These are phyloP conservation scores for Cladophialophora psammophila DNA, from an alignment of 2,329 filamentous ascomycete species.

Conservation along the genomic window DNA sequence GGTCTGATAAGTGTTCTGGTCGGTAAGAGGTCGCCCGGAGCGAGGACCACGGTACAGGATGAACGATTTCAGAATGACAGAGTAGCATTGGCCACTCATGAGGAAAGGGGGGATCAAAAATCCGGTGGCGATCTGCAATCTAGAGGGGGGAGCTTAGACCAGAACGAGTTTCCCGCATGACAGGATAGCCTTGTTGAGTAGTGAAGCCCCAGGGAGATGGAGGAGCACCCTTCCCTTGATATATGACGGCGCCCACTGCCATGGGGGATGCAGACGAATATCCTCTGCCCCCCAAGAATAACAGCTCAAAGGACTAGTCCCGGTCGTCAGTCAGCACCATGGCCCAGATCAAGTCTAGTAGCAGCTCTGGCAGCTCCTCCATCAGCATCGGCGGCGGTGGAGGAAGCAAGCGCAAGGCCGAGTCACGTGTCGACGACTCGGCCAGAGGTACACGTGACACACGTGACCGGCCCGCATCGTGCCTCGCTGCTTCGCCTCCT, in stretches of 20 bases:
- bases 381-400: background rate
- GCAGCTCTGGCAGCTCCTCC: conserved; percentile 5
- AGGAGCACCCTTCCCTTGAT: background rate
- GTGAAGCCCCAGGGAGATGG: background rate
- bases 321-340: conserved; percentile 14
- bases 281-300: background rate
- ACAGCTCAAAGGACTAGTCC: background rate
- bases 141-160: background rate
- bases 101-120: background rate
- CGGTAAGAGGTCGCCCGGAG: background rate
- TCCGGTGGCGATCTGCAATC: conserved; percentile 2
- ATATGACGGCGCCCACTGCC: background rate
- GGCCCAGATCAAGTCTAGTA: conserved; percentile 26
- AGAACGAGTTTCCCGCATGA: background rate
- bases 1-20: conserved; percentile 1
- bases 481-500: background rate
- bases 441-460: background rate
- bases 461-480: conserved; percentile 4
- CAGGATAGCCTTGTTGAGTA: conserved; percentile 2
- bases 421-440: background rate
- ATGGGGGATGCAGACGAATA: background rate
- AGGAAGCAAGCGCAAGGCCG: conserved; percentile 1
- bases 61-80: background rate
- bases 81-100: background rate
- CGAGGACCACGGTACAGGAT: background rate